These are phyloP conservation scores for Elongisporangium senticosum DNA, from an alignment of 352 stramenopile genomes.

Conservation along the genomic window DNA sequence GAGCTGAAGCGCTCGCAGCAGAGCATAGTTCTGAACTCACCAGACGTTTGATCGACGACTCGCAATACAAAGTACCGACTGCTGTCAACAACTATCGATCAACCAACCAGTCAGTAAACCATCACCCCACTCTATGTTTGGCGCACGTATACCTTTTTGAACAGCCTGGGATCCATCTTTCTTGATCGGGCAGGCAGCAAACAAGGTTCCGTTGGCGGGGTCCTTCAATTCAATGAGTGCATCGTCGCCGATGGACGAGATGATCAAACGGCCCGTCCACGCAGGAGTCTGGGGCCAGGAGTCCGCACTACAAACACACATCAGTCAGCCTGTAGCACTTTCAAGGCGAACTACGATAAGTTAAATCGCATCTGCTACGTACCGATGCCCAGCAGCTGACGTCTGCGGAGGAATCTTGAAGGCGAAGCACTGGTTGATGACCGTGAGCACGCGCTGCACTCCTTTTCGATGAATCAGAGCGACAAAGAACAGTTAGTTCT, in stretches of 20 bases:
- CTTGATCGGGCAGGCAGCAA: conserved; percentile 59
- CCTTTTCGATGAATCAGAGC: conserved; percentile 9
- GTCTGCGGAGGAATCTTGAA: conserved; percentile 66
- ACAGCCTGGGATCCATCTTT: conserved; percentile 48
- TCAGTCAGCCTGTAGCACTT: background rate
- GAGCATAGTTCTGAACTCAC: conserved; percentile 14
- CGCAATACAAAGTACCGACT: conserved; percentile 93
- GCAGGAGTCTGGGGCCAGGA: conserved; percentile 55
- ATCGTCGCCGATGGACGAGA: conserved; percentile 52
- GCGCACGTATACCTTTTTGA: conserved; percentile 39
- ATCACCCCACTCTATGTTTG: background rate
- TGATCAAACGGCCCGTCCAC: conserved; percentile 59
- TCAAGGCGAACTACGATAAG: too few relatives aligned
- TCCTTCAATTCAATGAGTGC: conserved; percentile 61
- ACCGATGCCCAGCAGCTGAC: conserved; percentile 55
- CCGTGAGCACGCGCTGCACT: conserved; percentile 50
- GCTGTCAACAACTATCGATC: conserved; percentile 71
- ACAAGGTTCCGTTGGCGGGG: conserved; percentile 40
- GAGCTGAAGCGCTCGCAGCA: background rate
- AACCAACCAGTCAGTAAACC: conserved; percentile 5
- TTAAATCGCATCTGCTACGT: background rate
- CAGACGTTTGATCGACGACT: conserved; percentile 83
- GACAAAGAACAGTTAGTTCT: background rate
- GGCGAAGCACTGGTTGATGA: conserved; percentile 68
- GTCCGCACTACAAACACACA: conserved; percentile 28